Percentiles rank a stretch among this genome's conserved stretches.
phyloP scores from a whole-genome alignment of 2,329 filamentous ascomycete genomes.

The Cordyceps fumosorosea region DNA sequence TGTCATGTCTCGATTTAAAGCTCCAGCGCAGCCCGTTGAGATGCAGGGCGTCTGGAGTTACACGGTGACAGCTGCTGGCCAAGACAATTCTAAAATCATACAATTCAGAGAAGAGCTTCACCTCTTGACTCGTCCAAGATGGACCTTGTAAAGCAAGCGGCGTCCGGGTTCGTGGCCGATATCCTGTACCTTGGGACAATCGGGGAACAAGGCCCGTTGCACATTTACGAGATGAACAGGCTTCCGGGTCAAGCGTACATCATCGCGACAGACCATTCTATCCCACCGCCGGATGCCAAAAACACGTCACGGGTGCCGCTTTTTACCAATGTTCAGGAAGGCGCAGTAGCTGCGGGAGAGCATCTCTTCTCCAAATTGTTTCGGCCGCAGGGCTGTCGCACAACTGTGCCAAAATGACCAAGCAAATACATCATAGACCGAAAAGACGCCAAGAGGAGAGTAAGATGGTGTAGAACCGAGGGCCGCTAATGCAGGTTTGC shows the following conservation, averaged over 20 bases:
- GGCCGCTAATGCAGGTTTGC: no score
- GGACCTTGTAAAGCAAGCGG: constrained; percentile 6
- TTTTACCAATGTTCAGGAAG: neutral
- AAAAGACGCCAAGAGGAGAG: no score
- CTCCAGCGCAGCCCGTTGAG: constrained; percentile 15
- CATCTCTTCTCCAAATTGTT: no score
- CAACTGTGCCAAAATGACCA: neutral
- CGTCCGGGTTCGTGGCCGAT: constrained; percentile 10
- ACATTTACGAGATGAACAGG: constrained; percentile 17
- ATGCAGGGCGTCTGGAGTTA: constrained; percentile 19
- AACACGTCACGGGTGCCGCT: no score
- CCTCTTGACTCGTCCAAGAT: constrained; percentile 9
- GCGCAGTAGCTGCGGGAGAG: constrained; percentile 1
- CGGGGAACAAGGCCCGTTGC: constrained; percentile 11
- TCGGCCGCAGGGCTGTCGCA: neutral
- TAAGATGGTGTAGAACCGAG: no score
- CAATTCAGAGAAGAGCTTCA: constrained; percentile 15
- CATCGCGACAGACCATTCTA: no score
- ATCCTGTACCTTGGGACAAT: constrained; percentile 14
- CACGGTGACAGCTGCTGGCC: constrained; percentile 10
- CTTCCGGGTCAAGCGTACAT: constrained; percentile 7
- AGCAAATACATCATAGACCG: no score
- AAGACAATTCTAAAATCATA: constrained; percentile 10
- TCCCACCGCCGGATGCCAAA: no score
- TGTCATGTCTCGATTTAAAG: constrained; percentile 11